Evolutionary conservation across 176 grass and related monocot genomes (phyloP), one percentile per base, ranked within the genome.

Genomic region (Neostapfia colusana): DNA sequence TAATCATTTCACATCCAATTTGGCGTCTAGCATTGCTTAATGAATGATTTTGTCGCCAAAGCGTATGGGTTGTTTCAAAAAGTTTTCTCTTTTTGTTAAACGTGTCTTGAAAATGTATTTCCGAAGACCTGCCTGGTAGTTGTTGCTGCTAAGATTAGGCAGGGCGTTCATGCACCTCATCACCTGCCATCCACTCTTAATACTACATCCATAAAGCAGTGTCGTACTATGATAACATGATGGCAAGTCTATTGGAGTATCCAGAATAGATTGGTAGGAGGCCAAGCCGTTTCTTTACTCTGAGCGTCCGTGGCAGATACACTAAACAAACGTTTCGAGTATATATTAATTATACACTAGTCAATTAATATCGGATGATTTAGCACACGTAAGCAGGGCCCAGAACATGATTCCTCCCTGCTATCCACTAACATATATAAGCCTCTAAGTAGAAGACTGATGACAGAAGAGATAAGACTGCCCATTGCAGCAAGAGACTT

Each of bases 1-100:
- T 24, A 73, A 70, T 51, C 86, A 77, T 91, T 74, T 87, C 74
- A 74, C 53, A 39, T 7, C 85, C 48, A 85, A 43, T 63, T 86
- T 86, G 83, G 53, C 69, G 27, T 37, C 65, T 69, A 61, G 37
- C 70, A 17, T 31, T 44, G 8, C 35, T 56, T 37, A 57, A 73
- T 55, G 24, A 43, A 69, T 58, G 41, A 69, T 69, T 31, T 31
- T 31, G 31, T 31, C 31, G 3, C 31, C 31, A 31, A 31, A 31
- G 31, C 3, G 31, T 31, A 3, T 31, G 31, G 31, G 3, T 31
- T 41, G 39, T 41, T 76, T 60, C 23, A 54, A 11, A 26, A 62
- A 59, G 71, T 42, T 78, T 9, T 53, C 24, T 68, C 20, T 8
- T 72, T 78, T 72, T 64, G 64, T 51, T 14, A 56, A 63, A 61